Conservation (phyloP, 2,329 filamentous ascomycete genomes). For the Ceratocystis cubensis region DNA sequence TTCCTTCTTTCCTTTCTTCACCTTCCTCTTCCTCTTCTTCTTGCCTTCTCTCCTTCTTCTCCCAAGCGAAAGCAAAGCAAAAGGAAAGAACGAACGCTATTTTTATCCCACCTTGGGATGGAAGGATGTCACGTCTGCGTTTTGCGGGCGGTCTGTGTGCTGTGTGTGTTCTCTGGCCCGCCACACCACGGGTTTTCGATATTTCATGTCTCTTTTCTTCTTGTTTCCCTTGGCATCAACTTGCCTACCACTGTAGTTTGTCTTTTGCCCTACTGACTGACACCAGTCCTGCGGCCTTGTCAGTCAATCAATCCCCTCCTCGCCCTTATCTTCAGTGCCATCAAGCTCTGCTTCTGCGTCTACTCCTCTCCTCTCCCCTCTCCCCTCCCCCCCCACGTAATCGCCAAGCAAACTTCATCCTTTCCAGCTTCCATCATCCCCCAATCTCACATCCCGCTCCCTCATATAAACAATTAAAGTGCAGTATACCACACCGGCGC, state of each 20-base stretch:
- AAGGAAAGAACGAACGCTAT: background rate
- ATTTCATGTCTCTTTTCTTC: no score
- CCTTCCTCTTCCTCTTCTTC: no score
- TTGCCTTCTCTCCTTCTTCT: no score
- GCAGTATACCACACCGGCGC: background rate
- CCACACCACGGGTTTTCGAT: no score
- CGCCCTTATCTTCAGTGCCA: no score
- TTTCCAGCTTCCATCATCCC: background rate
- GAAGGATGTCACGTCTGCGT: slow-evolving; percentile 14
- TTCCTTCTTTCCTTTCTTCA: no score
- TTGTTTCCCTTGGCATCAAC: no score
- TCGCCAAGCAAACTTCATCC: background rate
- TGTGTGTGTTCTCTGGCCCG: background rate
- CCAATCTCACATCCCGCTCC: background rate
- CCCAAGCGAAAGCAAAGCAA: background rate
- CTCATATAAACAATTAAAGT: background rate
- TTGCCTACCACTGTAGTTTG: no score
- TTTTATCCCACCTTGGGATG: slow-evolving; percentile 13
- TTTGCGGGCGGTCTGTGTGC: background rate
- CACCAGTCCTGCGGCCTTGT: no score
- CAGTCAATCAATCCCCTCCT: no score
- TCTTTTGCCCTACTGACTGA: no score
- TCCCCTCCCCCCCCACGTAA: background rate
- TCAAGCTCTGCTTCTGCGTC: background rate
- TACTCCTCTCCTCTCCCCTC: background rate